These are phyloP conservation scores for Fusarium kyushuense DNA, from an alignment of 2,329 filamentous ascomycete species.

Conservation along the genomic window DNA sequence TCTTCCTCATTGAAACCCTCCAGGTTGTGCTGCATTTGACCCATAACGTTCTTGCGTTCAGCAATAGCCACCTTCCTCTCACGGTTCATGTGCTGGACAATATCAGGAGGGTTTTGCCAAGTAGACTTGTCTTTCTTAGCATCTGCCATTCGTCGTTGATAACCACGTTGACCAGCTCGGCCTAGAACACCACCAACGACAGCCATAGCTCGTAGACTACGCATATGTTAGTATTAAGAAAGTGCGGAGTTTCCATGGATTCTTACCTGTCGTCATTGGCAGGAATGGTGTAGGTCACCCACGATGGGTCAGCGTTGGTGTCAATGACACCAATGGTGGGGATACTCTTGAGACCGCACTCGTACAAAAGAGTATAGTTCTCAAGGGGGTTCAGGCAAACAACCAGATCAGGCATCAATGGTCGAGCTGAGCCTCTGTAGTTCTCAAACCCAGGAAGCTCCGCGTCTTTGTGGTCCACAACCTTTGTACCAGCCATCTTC, in stretches of 20 bases:
- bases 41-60: slow-evolving; percentile 55
- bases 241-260: neutral
- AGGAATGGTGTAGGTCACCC: slow-evolving; percentile 96
- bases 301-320: slow-evolving; percentile 90
- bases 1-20: slow-evolving; percentile 56
- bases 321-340: slow-evolving; percentile 96
- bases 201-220: slow-evolving; percentile 81
- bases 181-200: slow-evolving; percentile 89
- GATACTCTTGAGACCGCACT: slow-evolving; percentile 88
- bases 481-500: slow-evolving; percentile 74
- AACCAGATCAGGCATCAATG: slow-evolving; percentile 88
- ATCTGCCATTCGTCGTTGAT: slow-evolving; percentile 72
- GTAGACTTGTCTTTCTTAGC: slow-evolving; percentile 73
- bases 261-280: slow-evolving; percentile 92
- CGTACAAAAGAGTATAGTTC: slow-evolving; percentile 90
- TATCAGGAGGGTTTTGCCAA: slow-evolving; percentile 66
- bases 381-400: slow-evolving; percentile 93
- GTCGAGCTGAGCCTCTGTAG: slow-evolving; percentile 71
- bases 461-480: slow-evolving; percentile 81
- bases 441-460: slow-evolving; percentile 71
- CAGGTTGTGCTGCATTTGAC: slow-evolving; percentile 52
- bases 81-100: slow-evolving; percentile 55
- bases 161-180: slow-evolving; percentile 83
- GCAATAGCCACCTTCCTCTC: slow-evolving; percentile 49
- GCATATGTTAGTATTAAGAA: slow-evolving; percentile 42